phyloP scores from a whole-genome alignment of 108 stramenopile genomes.

The Chaetoceros tenuissimus region DNA sequence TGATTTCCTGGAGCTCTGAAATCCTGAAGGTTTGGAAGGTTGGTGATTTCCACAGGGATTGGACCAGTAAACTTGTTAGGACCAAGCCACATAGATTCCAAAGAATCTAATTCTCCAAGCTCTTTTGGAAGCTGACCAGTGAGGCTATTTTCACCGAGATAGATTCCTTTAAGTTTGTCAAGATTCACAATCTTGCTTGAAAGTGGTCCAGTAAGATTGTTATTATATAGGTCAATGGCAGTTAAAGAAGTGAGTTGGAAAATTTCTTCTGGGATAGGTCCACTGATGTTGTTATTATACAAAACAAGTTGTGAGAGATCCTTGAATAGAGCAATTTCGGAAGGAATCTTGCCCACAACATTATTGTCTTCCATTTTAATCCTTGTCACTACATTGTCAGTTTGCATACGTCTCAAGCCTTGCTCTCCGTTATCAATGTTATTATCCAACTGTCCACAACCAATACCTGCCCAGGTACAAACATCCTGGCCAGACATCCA shows the following conservation, averaged over 20 bases:
- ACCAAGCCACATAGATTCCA: slow-evolving; percentile 32
- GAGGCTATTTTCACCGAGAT: slow-evolving; percentile 48
- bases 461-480: background rate
- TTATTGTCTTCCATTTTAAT: slow-evolving; percentile 28
- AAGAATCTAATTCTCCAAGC: slow-evolving; percentile 12
- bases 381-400: slow-evolving; percentile 12
- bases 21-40: slow-evolving; percentile 14
- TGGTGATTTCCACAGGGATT: slow-evolving; percentile 53
- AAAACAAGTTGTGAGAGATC: slow-evolving; percentile 41
- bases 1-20: slow-evolving; percentile 12
- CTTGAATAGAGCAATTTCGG: slow-evolving; percentile 18
- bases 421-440: background rate
- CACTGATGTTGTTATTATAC: slow-evolving; percentile 46
- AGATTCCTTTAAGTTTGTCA: slow-evolving; percentile 23
- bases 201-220: slow-evolving; percentile 34
- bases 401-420: background rate
- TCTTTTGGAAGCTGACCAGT: slow-evolving; percentile 25
- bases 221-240: slow-evolving; percentile 46
- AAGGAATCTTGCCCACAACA: slow-evolving; percentile 51
- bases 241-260: slow-evolving; percentile 34
- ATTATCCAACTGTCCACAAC: too few species aligned
- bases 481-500: background rate
- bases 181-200: background rate
- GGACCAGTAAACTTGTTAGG: slow-evolving; percentile 41
- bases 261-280: slow-evolving; percentile 37